Conservation (phyloP, 192 early-diverging fungal species). For the Tieghemiomyces parasiticus region DNA sequence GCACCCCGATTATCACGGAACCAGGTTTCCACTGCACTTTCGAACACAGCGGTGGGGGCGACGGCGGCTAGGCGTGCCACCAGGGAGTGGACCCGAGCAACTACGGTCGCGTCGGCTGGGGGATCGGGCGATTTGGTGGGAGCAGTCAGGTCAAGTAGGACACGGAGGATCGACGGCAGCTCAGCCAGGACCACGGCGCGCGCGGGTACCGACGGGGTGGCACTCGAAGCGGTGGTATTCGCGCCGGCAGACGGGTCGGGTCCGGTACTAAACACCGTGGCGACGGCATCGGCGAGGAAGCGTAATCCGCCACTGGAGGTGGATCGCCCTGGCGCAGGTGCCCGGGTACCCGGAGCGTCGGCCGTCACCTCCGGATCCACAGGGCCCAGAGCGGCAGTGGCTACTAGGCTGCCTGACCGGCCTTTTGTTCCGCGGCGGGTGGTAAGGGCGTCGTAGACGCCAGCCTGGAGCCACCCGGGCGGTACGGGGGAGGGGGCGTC, state of each 20-base stretch:
- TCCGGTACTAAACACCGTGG: background rate
- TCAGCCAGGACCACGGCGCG: background rate
- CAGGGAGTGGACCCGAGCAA: background rate
- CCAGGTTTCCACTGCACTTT: constrained; percentile 2
- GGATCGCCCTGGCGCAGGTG: background rate
- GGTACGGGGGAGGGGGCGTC: background rate
- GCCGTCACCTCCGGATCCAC: background rate
- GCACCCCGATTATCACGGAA: background rate
- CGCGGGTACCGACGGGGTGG: too few species aligned
- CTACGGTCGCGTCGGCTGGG: background rate
- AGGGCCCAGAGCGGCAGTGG: background rate
- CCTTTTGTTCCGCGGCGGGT: background rate
- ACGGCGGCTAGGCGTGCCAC: background rate
- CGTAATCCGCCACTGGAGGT: background rate
- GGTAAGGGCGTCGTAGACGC: background rate
- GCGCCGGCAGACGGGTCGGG: background rate
- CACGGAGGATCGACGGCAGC: constrained; percentile 6
- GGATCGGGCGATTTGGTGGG: background rate
- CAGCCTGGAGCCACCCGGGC: background rate
- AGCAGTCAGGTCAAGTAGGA: constrained; percentile 4
- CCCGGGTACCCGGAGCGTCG: background rate
- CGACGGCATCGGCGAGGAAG: constrained; percentile 1
- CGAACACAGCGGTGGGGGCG: background rate
- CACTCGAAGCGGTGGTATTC: too few species aligned
- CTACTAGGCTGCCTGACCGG: background rate